Evolutionary conservation across 83 land plant genomes (phyloP), one percentile per base, ranked within the genome.

Genomic region (Isoetes engelmannii): DNA sequence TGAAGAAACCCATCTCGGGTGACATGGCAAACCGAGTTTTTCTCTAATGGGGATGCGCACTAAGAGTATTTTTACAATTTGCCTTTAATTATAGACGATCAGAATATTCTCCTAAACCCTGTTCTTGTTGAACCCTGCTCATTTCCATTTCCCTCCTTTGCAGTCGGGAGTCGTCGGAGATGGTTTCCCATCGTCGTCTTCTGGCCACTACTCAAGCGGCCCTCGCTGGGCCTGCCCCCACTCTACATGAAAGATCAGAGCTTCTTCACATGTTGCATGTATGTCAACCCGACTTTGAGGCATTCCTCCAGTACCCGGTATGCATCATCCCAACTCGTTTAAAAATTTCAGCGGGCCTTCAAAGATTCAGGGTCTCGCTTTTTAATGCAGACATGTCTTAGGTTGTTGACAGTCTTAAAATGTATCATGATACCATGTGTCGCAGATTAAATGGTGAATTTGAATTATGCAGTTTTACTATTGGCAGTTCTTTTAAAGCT

Each of bases 101-200:
- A 28, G 37, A 28, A 28, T 28, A 28, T 28, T 28, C 37, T 28
- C 2, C 37, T 28, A 28, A 28, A 28, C 37, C 37, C 37, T 28
- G 37, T 28, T 28, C 37, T 28, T 28, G 37, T 28, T 28, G 37
- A 28, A 28, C 37, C 37, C 37, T 28, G 37, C 37, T 28, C 37
- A 28, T 28, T 28, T 28, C 37, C 2, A 2, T 28, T 28, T 28
- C 37, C 37, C 37, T 28, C 37, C 37, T 28, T 28, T 28, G 37
- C 37, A 28, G 37, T 2, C 0, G 37, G 70, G 68, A 1, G 12
- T 17, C 13, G 74, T n/a, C n/a, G 19, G 54, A 47, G 41, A 79
- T 79, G 81, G 81, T 74, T 45, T 79, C 81, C 57, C 70, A 65
- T 45, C 69, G 81, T 13, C 81, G 79, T 44, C 68, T 79, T 61